A percentile compares a stretch with the other conserved stretches of the same genome.
phyloP scores from a whole-genome alignment of 2,329 filamentous ascomycete genomes.

The Colletotrichum plurivorum region DNA sequence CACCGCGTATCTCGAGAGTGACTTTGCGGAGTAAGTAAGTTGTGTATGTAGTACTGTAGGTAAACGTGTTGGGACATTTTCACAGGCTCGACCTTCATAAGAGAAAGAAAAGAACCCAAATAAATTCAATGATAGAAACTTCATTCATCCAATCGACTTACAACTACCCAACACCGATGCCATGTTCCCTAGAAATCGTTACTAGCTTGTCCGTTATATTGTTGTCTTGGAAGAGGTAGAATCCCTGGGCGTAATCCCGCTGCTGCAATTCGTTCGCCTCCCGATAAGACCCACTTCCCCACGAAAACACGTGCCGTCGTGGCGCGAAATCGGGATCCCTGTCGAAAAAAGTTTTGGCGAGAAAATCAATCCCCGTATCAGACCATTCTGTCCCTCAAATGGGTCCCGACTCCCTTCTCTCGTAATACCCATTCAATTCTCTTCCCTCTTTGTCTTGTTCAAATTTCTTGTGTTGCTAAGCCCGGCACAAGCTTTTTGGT shows the following conservation, averaged over 20 bases:
- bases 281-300: slow-evolving; percentile 11
- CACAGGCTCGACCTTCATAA: too few species aligned
- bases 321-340: slow-evolving; percentile 32
- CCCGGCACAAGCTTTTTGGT: slow-evolving; percentile 28
- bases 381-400: slow-evolving; percentile 35
- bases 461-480: slow-evolving; percentile 13
- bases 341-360: slow-evolving; percentile 45
- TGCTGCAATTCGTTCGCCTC: slow-evolving; percentile 14
- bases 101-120: too few species aligned
- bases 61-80: too few species aligned
- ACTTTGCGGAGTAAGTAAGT: neutral
- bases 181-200: neutral
- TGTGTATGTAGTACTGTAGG: too few species aligned
- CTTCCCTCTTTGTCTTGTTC: slow-evolving; percentile 19
- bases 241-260: slow-evolving; percentile 13
- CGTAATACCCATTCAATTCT: slow-evolving; percentile 23
- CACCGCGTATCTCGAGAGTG: slow-evolving; percentile 53
- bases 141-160: too few species aligned
- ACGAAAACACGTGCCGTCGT: slow-evolving; percentile 41
- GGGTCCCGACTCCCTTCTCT: slow-evolving; percentile 33
- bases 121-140: too few species aligned
- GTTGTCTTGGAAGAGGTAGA: neutral
- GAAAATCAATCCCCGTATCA: slow-evolving; percentile 41
- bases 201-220: neutral
- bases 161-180: too few species aligned